Evolutionary conservation across 805 yeast genomes (phyloP).

Genomic region (Candida boleticola): DNA sequence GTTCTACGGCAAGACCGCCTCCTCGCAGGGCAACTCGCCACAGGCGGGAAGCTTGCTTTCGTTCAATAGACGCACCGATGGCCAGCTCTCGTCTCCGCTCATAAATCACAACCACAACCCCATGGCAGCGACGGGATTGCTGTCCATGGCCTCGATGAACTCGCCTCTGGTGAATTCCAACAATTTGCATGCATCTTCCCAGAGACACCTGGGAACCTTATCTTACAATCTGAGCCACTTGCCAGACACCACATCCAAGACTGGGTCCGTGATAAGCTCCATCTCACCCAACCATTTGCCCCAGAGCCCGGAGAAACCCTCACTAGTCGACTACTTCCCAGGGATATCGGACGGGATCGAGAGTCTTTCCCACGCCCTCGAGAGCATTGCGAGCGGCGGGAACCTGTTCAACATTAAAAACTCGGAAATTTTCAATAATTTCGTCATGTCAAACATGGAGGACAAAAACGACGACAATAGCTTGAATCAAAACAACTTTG

Average conservation of each 20-base stretch:
- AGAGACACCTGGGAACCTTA: background rate
- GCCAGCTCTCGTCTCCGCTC: too few relatives aligned
- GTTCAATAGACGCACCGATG: too few relatives aligned
- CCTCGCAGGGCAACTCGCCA: too few relatives aligned
- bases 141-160: too few relatives aligned
- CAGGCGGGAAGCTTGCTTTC: too few relatives aligned
- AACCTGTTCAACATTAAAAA: constrained; percentile 23
- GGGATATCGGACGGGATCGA: constrained; percentile 26
- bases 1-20: too few relatives aligned
- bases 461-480: constrained; percentile 1
- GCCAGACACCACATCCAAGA: background rate
- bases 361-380: constrained; percentile 22
- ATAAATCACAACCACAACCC: too few relatives aligned
- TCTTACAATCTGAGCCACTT: background rate
- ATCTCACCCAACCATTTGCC: background rate
- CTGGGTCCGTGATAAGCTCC: background rate
- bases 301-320: background rate
- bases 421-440: constrained; percentile 26
- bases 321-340: constrained; percentile 9
- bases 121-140: too few relatives aligned
- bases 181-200: background rate
- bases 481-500: background rate
- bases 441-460: constrained; percentile 13
- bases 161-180: too few relatives aligned
- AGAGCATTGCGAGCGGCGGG: constrained; percentile 24